Conservation (phyloP, 1,284 basidiomycete genomes). For the Pterula multifida region DNA sequence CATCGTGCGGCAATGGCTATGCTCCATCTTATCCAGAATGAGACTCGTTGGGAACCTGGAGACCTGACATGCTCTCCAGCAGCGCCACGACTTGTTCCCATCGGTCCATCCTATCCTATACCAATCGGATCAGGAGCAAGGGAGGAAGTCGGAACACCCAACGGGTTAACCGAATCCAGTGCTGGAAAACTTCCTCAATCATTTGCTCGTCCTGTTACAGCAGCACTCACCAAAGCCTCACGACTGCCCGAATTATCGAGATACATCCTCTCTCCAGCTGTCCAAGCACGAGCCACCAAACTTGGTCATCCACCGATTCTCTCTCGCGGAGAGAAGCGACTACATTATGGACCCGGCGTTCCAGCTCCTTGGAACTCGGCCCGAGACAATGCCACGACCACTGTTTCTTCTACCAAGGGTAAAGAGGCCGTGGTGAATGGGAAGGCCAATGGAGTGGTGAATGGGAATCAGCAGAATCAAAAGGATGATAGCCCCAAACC, state of each 20-base stretch:
- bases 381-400: constrained; percentile 2
- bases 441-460: constrained; percentile 8
- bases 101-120: constrained; percentile 44
- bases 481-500: constrained; percentile 23
- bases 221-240: constrained; percentile 35
- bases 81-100: constrained; percentile 40
- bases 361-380: constrained; percentile 53
- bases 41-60: constrained; percentile 54
- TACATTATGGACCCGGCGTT: constrained; percentile 49
- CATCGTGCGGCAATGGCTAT: constrained; percentile 63
- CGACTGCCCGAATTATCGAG: constrained; percentile 51
- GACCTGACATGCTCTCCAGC: constrained; percentile 55
- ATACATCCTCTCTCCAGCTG: constrained; percentile 43
- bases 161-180: constrained; percentile 22
- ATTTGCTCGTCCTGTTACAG: constrained; percentile 38
- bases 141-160: constrained; percentile 16
- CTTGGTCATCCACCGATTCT: constrained; percentile 52
- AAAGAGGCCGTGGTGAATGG: constrained; percentile 24
- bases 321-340: constrained; percentile 39
- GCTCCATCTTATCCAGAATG: constrained; percentile 38
- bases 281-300: constrained; percentile 48
- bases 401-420: constrained; percentile 21
- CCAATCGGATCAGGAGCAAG: constrained; percentile 20
- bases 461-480: neutral
- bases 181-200: constrained; percentile 38